phyloP scores from a whole-genome alignment of 257 asterid species.

The Gardenia jasminoides region DNA sequence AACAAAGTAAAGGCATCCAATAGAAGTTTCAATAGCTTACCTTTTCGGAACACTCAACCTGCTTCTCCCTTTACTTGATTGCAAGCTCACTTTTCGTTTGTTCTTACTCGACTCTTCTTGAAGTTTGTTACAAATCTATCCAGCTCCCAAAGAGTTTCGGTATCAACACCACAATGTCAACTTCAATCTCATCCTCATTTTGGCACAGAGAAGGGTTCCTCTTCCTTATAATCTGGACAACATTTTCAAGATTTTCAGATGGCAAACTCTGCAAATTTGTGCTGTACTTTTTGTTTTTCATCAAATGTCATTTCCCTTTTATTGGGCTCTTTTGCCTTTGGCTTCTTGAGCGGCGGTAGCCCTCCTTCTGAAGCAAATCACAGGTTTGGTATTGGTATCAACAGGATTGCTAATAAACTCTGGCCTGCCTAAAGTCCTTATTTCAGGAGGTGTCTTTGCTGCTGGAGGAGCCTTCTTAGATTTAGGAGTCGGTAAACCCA shows the following conservation, averaged over 20 bases:
- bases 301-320: slow-evolving; percentile 96
- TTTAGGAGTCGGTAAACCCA: slow-evolving; percentile 48
- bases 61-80: slow-evolving; percentile 34
- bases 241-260: slow-evolving; percentile 81
- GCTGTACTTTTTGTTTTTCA: slow-evolving; percentile 87
- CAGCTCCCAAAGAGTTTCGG: slow-evolving; percentile 96
- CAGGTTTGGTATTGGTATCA: slow-evolving; percentile 43
- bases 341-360: slow-evolving; percentile 59
- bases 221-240: slow-evolving; percentile 78
- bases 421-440: slow-evolving; percentile 34
- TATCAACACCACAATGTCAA: slow-evolving; percentile 83
- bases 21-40: slow-evolving; percentile 27
- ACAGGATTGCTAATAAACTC: slow-evolving; percentile 31
- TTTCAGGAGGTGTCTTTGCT: slow-evolving; percentile 32
- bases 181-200: slow-evolving; percentile 90
- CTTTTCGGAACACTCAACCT: slow-evolving; percentile 51
- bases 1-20: background rate
- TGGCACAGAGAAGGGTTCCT: slow-evolving; percentile 73
- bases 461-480: slow-evolving; percentile 49
- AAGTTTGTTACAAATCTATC: slow-evolving; percentile 82
- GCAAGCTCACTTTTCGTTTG: slow-evolving; percentile 57
- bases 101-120: slow-evolving; percentile 73
- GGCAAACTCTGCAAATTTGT: slow-evolving; percentile 68
- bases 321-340: slow-evolving; percentile 81
- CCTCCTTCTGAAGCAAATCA: slow-evolving; percentile 43